These are phyloP conservation scores for Metschnikowia kofuensis DNA, from an alignment of 805 yeast genomes.

Conservation along the genomic window DNA sequence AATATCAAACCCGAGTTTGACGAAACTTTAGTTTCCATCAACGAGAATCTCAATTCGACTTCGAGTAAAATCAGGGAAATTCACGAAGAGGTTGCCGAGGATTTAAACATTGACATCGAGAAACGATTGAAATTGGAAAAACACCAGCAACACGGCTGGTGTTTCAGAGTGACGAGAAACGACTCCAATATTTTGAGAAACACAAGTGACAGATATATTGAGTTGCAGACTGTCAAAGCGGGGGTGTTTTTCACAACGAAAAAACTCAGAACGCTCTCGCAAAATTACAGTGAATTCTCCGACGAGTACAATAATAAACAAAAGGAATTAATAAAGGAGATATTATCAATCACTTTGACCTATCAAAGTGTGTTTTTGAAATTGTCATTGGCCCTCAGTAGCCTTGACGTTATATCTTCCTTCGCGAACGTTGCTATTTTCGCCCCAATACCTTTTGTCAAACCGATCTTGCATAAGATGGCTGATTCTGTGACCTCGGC, in stretches of 20 bases:
- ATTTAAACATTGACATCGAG: conserved; percentile 76
- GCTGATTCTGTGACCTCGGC: conserved; percentile 25
- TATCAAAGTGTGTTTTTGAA: conserved; percentile 76
- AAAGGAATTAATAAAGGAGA: conserved; percentile 74
- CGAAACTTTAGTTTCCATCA: conserved; percentile 63
- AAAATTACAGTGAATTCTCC: conserved; percentile 55
- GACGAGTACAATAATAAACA: conserved; percentile 74
- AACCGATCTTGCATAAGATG: conserved; percentile 66
- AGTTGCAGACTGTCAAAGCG: conserved; percentile 88
- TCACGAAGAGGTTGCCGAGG: conserved; percentile 68
- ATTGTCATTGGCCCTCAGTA: conserved; percentile 61
- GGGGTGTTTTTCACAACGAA: conserved; percentile 89
- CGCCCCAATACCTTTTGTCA: conserved; percentile 78
- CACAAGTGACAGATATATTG: conserved; percentile 55
- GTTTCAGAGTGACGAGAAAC: conserved; percentile 85
- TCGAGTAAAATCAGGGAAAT: conserved; percentile 54
- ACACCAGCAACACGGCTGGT: conserved; percentile 90
- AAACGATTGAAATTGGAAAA: conserved; percentile 87
- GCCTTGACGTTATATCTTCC: conserved; percentile 77
- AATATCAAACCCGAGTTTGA: conserved; percentile 89
- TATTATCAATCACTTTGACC: conserved; percentile 74
- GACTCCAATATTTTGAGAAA: conserved; percentile 81
- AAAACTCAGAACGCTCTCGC: conserved; percentile 57
- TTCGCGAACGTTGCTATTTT: conserved; percentile 79
- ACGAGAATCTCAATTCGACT: conserved; percentile 52